Conservation (phyloP, 257 asterid genomes). For the Mitragyna speciosa region DNA sequence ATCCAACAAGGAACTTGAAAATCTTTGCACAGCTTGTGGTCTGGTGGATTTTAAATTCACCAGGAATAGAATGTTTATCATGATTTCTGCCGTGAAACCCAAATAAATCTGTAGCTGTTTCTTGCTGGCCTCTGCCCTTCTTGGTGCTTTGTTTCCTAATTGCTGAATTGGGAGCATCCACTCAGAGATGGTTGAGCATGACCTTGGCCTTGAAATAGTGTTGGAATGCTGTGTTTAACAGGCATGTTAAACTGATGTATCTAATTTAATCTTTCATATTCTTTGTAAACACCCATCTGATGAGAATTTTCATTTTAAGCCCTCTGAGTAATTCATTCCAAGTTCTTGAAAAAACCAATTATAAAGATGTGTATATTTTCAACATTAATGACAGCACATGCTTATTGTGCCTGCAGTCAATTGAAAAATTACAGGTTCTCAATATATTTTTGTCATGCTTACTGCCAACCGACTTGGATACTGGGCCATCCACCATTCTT, state of each 20-base stretch:
- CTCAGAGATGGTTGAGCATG: background rate
- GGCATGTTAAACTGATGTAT: background rate
- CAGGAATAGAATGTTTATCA: conserved; percentile 64
- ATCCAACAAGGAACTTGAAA: conserved; percentile 69
- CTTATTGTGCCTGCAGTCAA: background rate
- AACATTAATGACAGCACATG: background rate
- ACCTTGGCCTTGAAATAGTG: background rate
- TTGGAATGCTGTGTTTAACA: background rate
- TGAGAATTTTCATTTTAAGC: background rate
- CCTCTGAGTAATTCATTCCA: background rate
- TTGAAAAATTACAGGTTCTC: background rate
- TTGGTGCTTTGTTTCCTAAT: background rate
- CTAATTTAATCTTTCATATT: no score
- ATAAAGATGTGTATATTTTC: background rate
- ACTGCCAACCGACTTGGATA: background rate
- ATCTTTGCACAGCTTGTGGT: conserved; percentile 67
- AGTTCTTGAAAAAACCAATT: background rate
- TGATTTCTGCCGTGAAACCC: conserved; percentile 74
- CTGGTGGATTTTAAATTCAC: conserved; percentile 54
- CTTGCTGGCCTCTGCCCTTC: background rate
- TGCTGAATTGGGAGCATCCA: background rate
- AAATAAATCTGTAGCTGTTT: background rate
- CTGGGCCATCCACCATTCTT: no score
- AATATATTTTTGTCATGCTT: background rate
- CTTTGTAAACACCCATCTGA: no score